Conservation (phyloP, 1,284 basidiomycete genomes). For the Apiotrichum gracile region DNA sequence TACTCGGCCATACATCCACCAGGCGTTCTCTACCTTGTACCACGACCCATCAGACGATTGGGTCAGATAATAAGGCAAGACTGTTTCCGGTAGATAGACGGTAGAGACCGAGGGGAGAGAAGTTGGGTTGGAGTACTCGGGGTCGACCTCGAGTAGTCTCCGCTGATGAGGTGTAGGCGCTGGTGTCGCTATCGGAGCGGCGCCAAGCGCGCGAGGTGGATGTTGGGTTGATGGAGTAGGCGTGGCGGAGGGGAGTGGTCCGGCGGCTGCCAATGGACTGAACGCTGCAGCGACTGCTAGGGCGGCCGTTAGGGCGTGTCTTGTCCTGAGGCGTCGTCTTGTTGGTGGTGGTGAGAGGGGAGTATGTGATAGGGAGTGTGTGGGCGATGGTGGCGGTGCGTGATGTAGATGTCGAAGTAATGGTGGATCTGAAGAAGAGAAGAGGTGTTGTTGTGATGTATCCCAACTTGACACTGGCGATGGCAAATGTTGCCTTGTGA, state of each 20-base stretch:
- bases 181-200: background rate
- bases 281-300: background rate
- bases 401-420: conserved; percentile 51
- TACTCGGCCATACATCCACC: conserved; percentile 32
- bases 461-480: background rate
- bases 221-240: too few relatives aligned
- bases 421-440: background rate
- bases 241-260: background rate
- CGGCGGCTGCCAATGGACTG: conserved; percentile 1
- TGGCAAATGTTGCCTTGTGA: too few relatives aligned
- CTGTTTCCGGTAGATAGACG: conserved; percentile 16
- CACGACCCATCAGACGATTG: conserved; percentile 26
- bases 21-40: conserved; percentile 26
- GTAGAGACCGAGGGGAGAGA: background rate
- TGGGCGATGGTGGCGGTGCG: conserved; percentile 66
- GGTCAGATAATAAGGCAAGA: conserved; percentile 31
- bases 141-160: background rate
- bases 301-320: background rate
- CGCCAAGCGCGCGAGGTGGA: background rate
- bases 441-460: background rate
- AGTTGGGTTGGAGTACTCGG: background rate
- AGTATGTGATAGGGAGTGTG: background rate
- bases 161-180: background rate
- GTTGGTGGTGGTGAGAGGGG: background rate
- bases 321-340: background rate